Conservation (phyloP, 345 rosid species). For the Pugionium dolabratum region DNA sequence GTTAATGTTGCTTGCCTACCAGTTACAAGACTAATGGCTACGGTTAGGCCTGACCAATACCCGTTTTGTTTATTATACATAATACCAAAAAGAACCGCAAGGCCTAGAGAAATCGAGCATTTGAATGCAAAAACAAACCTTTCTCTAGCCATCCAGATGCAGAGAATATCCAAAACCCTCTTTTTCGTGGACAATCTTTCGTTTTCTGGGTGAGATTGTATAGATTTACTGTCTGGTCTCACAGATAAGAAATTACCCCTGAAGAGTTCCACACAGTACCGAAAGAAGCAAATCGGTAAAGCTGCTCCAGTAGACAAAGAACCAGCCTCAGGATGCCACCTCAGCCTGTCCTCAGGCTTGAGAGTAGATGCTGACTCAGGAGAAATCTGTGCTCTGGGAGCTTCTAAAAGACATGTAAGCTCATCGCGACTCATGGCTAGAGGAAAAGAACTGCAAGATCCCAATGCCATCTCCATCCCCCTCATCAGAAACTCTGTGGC, state of each 20-base stretch:
- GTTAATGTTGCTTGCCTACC: slow-evolving; percentile 61
- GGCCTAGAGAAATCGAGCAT: slow-evolving; percentile 65
- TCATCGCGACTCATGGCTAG: slow-evolving; percentile 45
- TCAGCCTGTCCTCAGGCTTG: slow-evolving; percentile 35
- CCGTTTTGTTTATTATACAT: slow-evolving; percentile 54
- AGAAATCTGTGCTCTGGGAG: slow-evolving; percentile 35
- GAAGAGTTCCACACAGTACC: slow-evolving; percentile 56
- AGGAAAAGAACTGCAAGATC: slow-evolving; percentile 54
- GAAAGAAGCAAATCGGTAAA: slow-evolving; percentile 54
- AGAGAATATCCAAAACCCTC: slow-evolving; percentile 31
- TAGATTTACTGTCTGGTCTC: slow-evolving; percentile 13
- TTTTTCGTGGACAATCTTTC: slow-evolving; percentile 4
- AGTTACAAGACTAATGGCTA: slow-evolving; percentile 61
- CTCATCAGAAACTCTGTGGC: slow-evolving; percentile 51
- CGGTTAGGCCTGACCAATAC: slow-evolving; percentile 78
- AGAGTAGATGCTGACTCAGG: slow-evolving; percentile 41
- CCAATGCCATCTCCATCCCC: slow-evolving; percentile 58
- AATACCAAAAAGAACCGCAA: slow-evolving; percentile 63
- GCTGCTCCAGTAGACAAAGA: slow-evolving; percentile 39
- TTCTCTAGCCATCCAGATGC: slow-evolving; percentile 38
- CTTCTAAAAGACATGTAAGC: slow-evolving; percentile 35
- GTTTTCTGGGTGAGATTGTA: slow-evolving; percentile 11
- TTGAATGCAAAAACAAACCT: slow-evolving; percentile 51
- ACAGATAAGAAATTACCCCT: slow-evolving; percentile 39
- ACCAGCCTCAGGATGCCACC: slow-evolving; percentile 33